Evolutionary conservation across 257 asterid genomes (phyloP), one percentile per base, ranked within the genome.

Genomic region (Fraxinus anomala): DNA sequence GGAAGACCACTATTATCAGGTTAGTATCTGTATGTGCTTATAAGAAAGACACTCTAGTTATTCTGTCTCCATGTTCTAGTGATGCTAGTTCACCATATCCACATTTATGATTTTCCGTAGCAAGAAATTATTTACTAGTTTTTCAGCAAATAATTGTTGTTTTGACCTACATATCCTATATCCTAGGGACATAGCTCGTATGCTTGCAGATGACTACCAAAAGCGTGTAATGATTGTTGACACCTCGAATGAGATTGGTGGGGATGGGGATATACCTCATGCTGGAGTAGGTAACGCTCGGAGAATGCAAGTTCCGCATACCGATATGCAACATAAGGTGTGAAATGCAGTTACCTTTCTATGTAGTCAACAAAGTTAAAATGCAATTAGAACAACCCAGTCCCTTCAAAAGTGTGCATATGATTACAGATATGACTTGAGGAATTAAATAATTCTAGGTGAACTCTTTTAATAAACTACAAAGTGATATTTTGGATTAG

Each of bases 151-250:
- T 84, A 78, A 63, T 75, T 75, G 34, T 34, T 16, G 66, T 36
- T 36, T 30, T 66, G 70, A 31, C 72, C 11, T 76, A 63, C 36
- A 63, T 75, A 67, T 77, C 47, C 73, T 77, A 24, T 75, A 74
- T 82, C 68, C 40, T 73, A 95, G 99, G 97, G 99, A 95, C 87
- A 88, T 93, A 84, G 99, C 97, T 54, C 87, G 99, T 79, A 93
- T 95, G 99, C 97, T 95, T 75, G 98, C 99, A 51, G 85, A 90
- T 86, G 99, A 93, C 84, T 93, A 93, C 73, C 77, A 76, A 79
- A 95, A 88, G 86, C 98, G 99, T 14, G 98, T 95, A 30, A 95
- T 95, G 99, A 93, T 95, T 84, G 99, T 95, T 74, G 99, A 95
- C 86, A 95, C 99, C 79, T 95, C 99, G 16, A 95, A 95, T 82